Base-by-base conservation (phyloP, 768 basidiomycete genomes). In the Psilocybe tampanensis region DNA sequence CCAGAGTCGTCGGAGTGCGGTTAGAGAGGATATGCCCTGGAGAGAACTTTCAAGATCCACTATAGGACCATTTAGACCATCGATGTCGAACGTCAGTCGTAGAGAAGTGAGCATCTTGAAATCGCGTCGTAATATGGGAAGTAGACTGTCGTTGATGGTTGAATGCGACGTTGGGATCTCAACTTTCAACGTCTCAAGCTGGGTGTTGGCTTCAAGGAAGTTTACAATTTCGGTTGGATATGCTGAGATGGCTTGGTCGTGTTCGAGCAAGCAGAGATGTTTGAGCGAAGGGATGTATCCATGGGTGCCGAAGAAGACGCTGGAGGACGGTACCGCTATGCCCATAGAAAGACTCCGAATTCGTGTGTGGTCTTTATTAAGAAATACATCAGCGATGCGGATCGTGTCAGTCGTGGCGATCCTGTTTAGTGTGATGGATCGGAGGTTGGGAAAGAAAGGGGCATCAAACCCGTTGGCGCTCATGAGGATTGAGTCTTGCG, bases 201-300 rank as follows among this genome's bases (percentile, higher is more conserved):
- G 70, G 13, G 55, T 21, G 44, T 73, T 73, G n/a, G 45, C 39
- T 15, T 45, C 39, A 11, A 72, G 47, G 53, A 73, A 71, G 2
- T 45, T 4, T 0, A 68, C 29, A 9, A 70, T 45, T 6, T 66
- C 63, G 11, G 4, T 5, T 4, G 59, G 59, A 19, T 64, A 56
- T 1, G 52, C 9, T 11, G 45, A 44, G 2, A 56, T 19, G 21
- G 32, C 32, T n/a, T 56, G 19, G 7, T 21, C 24, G 34, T 48
- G 54, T 41, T 61, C 59, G n/a, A 65, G 50, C 66, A 64, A 69
- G 8, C 60, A 61, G 4, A 73, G 60, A 2, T 55, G 55, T 26
- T 60, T 56, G n/a, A 73, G 49, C 11, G 69, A 57, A 2, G 63
- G 24, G 2, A 72, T 55, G 42, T 58, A 51, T 19, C 70, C 72